These are phyloP conservation scores for Fennellomyces sp. DNA, from an alignment of 371 early-diverging fungal genomes.

Conservation along the genomic window DNA sequence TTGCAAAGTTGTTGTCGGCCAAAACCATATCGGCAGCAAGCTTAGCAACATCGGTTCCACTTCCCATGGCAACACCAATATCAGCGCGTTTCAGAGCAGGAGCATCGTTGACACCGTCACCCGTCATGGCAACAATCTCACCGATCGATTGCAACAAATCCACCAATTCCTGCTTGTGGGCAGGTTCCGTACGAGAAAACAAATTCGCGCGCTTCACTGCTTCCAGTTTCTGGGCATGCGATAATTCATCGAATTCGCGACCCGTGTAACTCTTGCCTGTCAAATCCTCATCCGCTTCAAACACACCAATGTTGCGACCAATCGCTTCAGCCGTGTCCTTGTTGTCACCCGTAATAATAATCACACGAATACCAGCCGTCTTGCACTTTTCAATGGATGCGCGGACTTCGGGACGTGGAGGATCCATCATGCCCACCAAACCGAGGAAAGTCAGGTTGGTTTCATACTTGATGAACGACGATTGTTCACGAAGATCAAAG, in stretches of 20 bases:
- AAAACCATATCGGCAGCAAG: slow-evolving; percentile 97
- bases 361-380: slow-evolving; percentile 95
- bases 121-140: slow-evolving; percentile 98
- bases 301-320: slow-evolving; percentile 93
- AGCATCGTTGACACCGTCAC: slow-evolving; percentile 99
- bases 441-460: slow-evolving; percentile 90
- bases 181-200: slow-evolving; percentile 94
- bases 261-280: slow-evolving; percentile 87
- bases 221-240: slow-evolving; percentile 66
- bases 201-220: slow-evolving; percentile 80
- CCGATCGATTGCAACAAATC: slow-evolving; percentile 86
- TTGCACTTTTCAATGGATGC: slow-evolving; percentile 83
- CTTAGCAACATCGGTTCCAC: slow-evolving; percentile 98
- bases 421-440: slow-evolving; percentile 95
- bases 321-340: slow-evolving; percentile 95
- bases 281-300: slow-evolving; percentile 70
- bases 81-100: slow-evolving; percentile 97
- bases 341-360: slow-evolving; percentile 99
- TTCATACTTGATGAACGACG: slow-evolving; percentile 72
- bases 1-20: slow-evolving; percentile 97
- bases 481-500: slow-evolving; percentile 67
- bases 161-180: slow-evolving; percentile 94
- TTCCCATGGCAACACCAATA: slow-evolving; percentile 98
- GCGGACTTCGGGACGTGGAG: slow-evolving; percentile 94
- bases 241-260: slow-evolving; percentile 89